Percentiles rank a stretch among this genome's conserved stretches.
Conservation (phyloP, 495 filamentous ascomycete genomes). For the Annulohypoxylon stygium region DNA sequence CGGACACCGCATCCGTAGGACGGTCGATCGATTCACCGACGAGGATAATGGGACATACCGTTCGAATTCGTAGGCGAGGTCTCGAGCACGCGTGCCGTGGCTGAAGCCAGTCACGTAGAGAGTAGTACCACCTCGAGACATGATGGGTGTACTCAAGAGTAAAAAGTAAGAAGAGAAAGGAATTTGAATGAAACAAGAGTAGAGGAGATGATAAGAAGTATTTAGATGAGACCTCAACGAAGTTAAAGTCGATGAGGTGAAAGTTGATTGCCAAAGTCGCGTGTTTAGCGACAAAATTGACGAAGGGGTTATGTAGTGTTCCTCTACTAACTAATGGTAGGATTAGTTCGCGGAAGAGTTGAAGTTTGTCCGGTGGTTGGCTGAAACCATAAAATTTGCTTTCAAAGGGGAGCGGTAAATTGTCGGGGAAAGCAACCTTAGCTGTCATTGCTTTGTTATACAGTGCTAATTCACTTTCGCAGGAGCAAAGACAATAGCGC, state of each 20-base stretch:
- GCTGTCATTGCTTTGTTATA: background rate
- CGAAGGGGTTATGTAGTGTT: slow-evolving; percentile 15
- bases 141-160: slow-evolving; percentile 55
- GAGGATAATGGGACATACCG: slow-evolving; percentile 80
- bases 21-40: slow-evolving; percentile 54
- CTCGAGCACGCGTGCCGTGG: slow-evolving; percentile 98
- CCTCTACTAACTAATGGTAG: slow-evolving; percentile 23
- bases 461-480: slow-evolving; percentile 19
- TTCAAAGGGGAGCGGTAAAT: slow-evolving; percentile 33
- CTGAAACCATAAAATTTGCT: slow-evolving; percentile 44
- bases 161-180: slow-evolving; percentile 38
- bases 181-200: slow-evolving; percentile 35
- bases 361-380: slow-evolving; percentile 36
- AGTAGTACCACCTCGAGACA: slow-evolving; percentile 94
- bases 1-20: slow-evolving; percentile 54
- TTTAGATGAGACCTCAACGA: slow-evolving; percentile 35
- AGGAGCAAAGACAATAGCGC: background rate
- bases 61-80: slow-evolving; percentile 92
- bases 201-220: slow-evolving; percentile 21
- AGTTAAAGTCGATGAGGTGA: slow-evolving; percentile 11
- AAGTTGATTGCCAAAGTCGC: slow-evolving; percentile 26
- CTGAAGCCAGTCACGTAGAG: slow-evolving; percentile 98
- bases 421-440: slow-evolving; percentile 16
- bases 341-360: slow-evolving; percentile 18
- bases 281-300: slow-evolving; percentile 36